Evolutionary conservation across 768 basidiomycete genomes (phyloP), one percentile per base, ranked within the genome.

Genomic region (Pulveroboletus sp.): DNA sequence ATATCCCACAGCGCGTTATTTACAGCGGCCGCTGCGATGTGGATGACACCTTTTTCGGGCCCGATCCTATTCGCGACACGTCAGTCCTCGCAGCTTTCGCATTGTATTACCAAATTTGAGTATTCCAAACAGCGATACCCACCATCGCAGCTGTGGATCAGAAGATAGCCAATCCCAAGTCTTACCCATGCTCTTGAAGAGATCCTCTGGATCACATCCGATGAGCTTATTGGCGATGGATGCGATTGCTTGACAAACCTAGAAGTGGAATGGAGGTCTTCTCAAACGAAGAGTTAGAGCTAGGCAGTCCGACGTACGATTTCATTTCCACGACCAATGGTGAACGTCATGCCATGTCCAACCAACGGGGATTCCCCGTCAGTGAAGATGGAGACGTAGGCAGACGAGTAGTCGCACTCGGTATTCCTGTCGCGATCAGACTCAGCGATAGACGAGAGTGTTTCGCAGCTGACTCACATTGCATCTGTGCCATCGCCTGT

Each of bases 1-100:
- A 95, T 83, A 61, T 97, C 94, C 94, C 94, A 97, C 2, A 95
- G 61, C 0, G 94, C 94, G 55, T 97, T 97, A 65, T 90, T 81
- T 8, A 97, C 91, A 2, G 91, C 90, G 6, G 81, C 90, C 0
- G 88, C 79, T 3, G 93, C 91, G 43, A 95, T 84, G 63, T 92
- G 89, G 45, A 97, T 94, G 3, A 97, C 91, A 43, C 94, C 94
- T 68, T 95, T 95, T 65, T 95, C 94, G 0, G 94, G 93, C 6
- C 92, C 93, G 59, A 94, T 85, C 87, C 87, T 88, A 43, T 47
- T 50, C 37, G 27, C 14, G n/a, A 53, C 13, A 40, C 5, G 10
- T 43, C 35, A 52, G 50, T 36, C 24, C 8, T 29, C 27, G 12
- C 27, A 29, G 27, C 27, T 23, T 37, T 32, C 23, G 17, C 17